Conservation (phyloP, 2,329 filamentous ascomycete genomes). For the Ceratocystis variospora region DNA sequence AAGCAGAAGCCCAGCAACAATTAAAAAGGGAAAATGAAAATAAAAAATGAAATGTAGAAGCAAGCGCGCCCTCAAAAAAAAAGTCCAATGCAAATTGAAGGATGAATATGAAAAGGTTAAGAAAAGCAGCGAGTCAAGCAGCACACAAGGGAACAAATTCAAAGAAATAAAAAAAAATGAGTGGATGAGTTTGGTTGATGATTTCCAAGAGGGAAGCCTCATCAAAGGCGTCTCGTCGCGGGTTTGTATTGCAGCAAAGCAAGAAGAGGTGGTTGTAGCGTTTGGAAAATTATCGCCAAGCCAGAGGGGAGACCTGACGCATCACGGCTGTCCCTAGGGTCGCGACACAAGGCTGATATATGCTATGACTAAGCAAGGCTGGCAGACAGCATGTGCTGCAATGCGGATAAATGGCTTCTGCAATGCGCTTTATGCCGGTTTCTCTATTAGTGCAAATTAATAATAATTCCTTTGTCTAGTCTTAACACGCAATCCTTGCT, state of each 20-base stretch:
- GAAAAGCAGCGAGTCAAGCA: not conserved
- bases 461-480: not conserved
- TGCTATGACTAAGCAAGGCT: constrained; percentile 18
- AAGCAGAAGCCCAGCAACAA: constrained; percentile 7
- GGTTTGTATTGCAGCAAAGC: constrained; percentile 3
- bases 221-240: constrained; percentile 12
- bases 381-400: not conserved
- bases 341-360: constrained; percentile 17
- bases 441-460: not conserved
- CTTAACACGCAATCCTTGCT: not conserved
- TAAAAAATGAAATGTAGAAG: constrained; percentile 8
- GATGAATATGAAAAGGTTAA: constrained; percentile 7
- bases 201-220: not conserved
- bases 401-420: no score
- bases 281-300: constrained; percentile 3
- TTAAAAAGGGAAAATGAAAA: not conserved
- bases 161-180: constrained; percentile 12
- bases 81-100: constrained; percentile 6
- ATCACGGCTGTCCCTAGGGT: not conserved
- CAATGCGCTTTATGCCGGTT: not conserved
- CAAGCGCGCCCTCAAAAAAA: constrained; percentile 13
- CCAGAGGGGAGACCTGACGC: not conserved
- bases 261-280: not conserved
- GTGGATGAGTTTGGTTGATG: constrained; percentile 3
- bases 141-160: not conserved